These are phyloP conservation scores for Trametes coccinea DNA, from an alignment of 768 basidiomycete genomes.

Conservation along the genomic window DNA sequence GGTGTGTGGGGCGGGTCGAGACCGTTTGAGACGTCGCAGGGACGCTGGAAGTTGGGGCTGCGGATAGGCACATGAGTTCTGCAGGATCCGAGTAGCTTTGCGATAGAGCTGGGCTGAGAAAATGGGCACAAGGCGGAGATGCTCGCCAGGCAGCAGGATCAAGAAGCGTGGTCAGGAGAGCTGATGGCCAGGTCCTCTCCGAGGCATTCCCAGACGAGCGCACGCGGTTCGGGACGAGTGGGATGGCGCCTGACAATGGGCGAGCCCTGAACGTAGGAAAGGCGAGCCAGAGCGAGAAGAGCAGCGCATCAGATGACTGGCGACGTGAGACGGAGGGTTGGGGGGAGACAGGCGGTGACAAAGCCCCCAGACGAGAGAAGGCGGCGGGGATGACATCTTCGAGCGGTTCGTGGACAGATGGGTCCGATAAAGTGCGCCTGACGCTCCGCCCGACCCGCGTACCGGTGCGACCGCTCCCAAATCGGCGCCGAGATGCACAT, in stretches of 20 bases:
- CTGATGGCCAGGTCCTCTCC: conserved; percentile 3
- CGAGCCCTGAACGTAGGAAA: conserved; percentile 19
- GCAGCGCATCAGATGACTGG: conserved; percentile 21
- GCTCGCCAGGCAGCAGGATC: neutral
- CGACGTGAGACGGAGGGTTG: conserved; percentile 18
- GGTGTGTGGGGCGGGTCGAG: neutral
- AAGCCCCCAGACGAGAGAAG: conserved; percentile 14
- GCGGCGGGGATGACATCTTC: conserved; percentile 18
- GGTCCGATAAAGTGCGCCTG: conserved; percentile 17
- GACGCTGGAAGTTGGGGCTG: neutral
- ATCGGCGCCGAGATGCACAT: neutral
- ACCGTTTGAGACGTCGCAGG: neutral
- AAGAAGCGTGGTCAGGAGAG: conserved; percentile 9
- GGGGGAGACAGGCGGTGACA: conserved; percentile 4
- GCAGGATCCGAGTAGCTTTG: neutral
- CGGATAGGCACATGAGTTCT: neutral
- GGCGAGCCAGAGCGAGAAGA: conserved; percentile 7
- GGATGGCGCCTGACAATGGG: conserved; percentile 5
- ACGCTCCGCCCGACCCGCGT: neutral
- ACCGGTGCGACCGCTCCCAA: conserved; percentile 6
- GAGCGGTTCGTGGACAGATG: conserved; percentile 16
- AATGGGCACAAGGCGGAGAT: neutral
- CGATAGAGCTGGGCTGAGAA: neutral
- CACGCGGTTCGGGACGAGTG: conserved; percentile 4
- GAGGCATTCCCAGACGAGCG: conserved; percentile 8